phyloP scores from a whole-genome alignment of 176 grass and related monocot genomes.

The Eleusine coracana region DNA sequence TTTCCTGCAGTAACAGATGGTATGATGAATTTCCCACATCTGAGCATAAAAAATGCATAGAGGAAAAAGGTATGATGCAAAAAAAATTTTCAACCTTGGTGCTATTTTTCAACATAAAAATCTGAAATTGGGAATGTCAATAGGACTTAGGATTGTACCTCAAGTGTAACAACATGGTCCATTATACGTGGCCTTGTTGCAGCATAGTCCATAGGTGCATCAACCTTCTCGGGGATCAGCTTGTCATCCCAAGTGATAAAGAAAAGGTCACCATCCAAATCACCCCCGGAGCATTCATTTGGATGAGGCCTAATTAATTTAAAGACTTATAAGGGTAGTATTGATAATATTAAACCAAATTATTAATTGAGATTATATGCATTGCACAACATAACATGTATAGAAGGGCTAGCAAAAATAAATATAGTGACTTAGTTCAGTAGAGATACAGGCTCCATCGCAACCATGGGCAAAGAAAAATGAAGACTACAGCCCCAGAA shows the following conservation, averaged over 20 bases:
- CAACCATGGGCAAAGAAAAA: conserved; percentile 24
- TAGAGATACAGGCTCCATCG: conserved; percentile 9
- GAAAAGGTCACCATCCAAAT: conserved; percentile 95
- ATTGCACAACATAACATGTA: conserved; percentile 16
- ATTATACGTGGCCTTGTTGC: conserved; percentile 65
- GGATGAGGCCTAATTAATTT: conserved; percentile 80
- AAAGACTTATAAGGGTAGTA: conserved; percentile 32
- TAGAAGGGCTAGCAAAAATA: conserved; percentile 23
- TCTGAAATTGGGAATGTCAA: not conserved
- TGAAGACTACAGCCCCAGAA: not conserved
- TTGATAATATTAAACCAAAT: conserved; percentile 28
- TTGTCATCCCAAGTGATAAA: conserved; percentile 90
- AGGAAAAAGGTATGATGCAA: not conserved
- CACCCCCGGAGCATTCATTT: conserved; percentile 93
- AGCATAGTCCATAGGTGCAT: conserved; percentile 93
- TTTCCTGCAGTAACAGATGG: conserved; percentile 69
- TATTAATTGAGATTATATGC: not conserved
- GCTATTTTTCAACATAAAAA: conserved; percentile 19
- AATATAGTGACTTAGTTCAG: conserved; percentile 9
- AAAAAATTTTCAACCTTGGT: no score
- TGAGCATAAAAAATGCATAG: conserved; percentile 8
- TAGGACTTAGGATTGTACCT: conserved; percentile 53
- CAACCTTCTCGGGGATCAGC: conserved; percentile 76
- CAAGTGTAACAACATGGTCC: conserved; percentile 92
- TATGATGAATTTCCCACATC: not conserved